Conservation (phyloP, 2,329 filamentous ascomycete species). For the Diplocarpon rosae region DNA sequence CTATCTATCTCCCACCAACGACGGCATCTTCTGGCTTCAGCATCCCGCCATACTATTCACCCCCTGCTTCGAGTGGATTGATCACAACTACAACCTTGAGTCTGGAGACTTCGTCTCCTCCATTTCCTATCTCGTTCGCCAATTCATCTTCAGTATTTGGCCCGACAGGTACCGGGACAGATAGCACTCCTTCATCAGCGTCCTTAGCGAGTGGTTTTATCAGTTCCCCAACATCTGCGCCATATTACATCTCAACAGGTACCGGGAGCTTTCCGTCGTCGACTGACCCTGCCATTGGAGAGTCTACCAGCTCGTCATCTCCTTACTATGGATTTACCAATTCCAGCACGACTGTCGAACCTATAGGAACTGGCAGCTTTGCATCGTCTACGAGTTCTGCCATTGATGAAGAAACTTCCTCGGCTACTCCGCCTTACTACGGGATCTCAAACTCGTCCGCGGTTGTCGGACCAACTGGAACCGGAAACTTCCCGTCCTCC, state of each 20-base stretch:
- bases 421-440: not conserved
- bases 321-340: not conserved
- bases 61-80: slow-evolving; percentile 1
- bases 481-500: not conserved
- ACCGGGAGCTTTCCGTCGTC: not conserved
- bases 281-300: not conserved
- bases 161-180: slow-evolving; percentile 4
- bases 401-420: not conserved
- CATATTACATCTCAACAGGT: not conserved
- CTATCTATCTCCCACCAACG: not conserved
- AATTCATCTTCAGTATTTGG: too few relatives aligned
- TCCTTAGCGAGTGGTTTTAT: not conserved
- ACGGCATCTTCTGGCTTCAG: not conserved
- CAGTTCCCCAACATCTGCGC: slow-evolving; percentile 2
- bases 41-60: not conserved
- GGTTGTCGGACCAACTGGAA: slow-evolving; percentile 1
- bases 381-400: not conserved
- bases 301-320: not conserved
- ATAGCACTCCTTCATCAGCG: not conserved
- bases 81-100: not conserved
- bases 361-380: slow-evolving; percentile 4
- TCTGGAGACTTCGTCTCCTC: slow-evolving; percentile 3
- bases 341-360: not conserved
- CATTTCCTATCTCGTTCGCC: too few relatives aligned
- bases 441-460: not conserved